Base-by-base conservation (phyloP, 805 yeast genomes). In the Zygotorulaspora florentina region DNA sequence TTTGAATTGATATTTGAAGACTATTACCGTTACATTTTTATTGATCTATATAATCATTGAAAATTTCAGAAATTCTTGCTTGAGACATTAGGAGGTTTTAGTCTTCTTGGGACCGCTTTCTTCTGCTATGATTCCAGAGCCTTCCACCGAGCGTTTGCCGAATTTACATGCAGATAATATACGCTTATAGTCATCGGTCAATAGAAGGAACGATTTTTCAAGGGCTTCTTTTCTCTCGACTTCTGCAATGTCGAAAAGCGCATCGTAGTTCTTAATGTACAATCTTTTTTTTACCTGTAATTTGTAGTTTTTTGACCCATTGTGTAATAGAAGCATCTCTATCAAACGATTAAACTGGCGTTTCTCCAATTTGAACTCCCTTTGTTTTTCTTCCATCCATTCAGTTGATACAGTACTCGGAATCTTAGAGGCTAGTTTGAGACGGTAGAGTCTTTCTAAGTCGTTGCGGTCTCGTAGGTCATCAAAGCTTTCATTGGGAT, bases 401-500 rank as follows among this genome's bases (percentile, higher is more conserved):
- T 56, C 63, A 36, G 52, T 55, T 27, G 43, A 15, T 43, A 52
- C 35, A 40, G 46, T 46, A 26, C 60, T 55, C 54, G 58, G 50
- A 46, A 71, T 46, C n/a, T 64, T 56, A 8, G 60, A 48, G 25
- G 73, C 58, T 38, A 68, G 56, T 0, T 68, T 65, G 1, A 49
- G 48, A 20, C 63, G 56, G 30, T 65, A 62, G 27, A 83, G 62
- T 54, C 82, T 68, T 46, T 68, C 65, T 53, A 88, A 70, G 59
- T 93, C 98, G 51, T 81, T 76, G 27, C 91, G 71, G 61, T 93
- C 97, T 47, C 99, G 75, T 54, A 93, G 70, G 59, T 87, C 95
- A 60, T 93, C 99, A 67, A 93, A 91, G 29, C 80, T 79, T 61
- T 89, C 96, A 59, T 85, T 86, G 2, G 98, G 98, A 62, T 93